Base-by-base conservation (phyloP, 768 basidiomycete genomes). In the Collybiopsis luxurians region DNA sequence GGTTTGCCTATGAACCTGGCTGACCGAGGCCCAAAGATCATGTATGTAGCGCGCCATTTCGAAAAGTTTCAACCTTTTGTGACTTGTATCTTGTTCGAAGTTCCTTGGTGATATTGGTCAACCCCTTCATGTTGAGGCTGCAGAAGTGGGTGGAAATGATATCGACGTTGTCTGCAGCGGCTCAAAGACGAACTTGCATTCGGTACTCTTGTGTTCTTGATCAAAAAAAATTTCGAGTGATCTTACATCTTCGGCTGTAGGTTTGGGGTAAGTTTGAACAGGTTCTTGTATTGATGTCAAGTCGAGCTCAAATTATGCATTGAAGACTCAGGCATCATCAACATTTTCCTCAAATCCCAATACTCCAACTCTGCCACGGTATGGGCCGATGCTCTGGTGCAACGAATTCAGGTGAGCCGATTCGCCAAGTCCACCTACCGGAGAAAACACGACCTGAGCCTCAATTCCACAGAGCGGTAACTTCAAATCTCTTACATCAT, bases 71-170 rank as follows among this genome's bases (percentile, higher is more conserved):
- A n/a, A n/a, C n/a, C n/a, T 24, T 24, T 24, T 23, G 23, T 11
- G 15, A 9, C 21, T 13, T 21, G 6, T 45, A 13, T 26, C 12
- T 45, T 26, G 12, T 7, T 43, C 43, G 13, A 39, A 75, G 76
- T 79, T 80, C 61, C 63, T 80, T 49, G 78, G 79, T 13, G 78
- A 80, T 57, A 76, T 81, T 56, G 74, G 77, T 19, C 80, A 81
- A 59, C 79, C 79, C 4, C 71, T 82, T 27, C 79, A 81, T 56
- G 74, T 75, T 47, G 76, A 82, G 70, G 76, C 73, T 19, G 55
- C 69, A 31, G 71, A 66, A 57, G 63, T 71, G 2, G 79, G 79
- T n/a, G 79, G 79, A 17, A 80, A 80, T 59, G 66, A 67, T 21
- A 78, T 82, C 31, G 60, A 52, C 39, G 75, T 70, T 15, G 73